Percentiles rank a stretch among this genome's conserved stretches.
Evolutionary conservation across 2,329 filamentous ascomycete species (phyloP).

Genomic region (Zymoseptoria pseudotritici): DNA sequence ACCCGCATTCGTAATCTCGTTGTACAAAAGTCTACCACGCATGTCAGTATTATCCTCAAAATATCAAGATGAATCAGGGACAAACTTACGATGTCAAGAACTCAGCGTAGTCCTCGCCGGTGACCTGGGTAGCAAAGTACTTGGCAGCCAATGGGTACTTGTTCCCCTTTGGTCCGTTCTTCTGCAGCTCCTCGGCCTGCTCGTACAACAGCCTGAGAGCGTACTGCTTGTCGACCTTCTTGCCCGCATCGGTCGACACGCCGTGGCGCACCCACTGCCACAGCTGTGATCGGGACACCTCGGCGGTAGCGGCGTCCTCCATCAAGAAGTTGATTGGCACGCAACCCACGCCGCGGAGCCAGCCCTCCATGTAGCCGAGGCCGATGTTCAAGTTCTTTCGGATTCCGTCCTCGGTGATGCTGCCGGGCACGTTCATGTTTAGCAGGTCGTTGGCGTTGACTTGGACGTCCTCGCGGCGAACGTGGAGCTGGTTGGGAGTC

Average conservation of each 20-base stretch:
- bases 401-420: slow-evolving; percentile 89
- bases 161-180: slow-evolving; percentile 76
- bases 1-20: slow-evolving; percentile 74
- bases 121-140: slow-evolving; percentile 89
- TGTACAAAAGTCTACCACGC: slow-evolving; percentile 68
- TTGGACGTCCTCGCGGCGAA: slow-evolving; percentile 80
- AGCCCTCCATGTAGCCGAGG: slow-evolving; percentile 96
- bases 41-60: slow-evolving; percentile 13
- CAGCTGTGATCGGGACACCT: slow-evolving; percentile 87
- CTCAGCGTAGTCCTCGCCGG: slow-evolving; percentile 94
- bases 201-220: slow-evolving; percentile 80
- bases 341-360: slow-evolving; percentile 89
- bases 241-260: slow-evolving; percentile 74
- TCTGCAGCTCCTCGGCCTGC: slow-evolving; percentile 66
- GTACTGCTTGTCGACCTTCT: slow-evolving; percentile 88
- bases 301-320: slow-evolving; percentile 96
- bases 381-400: slow-evolving; percentile 97
- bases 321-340: slow-evolving; percentile 97
- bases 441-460: slow-evolving; percentile 84
- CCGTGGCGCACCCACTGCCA: slow-evolving; percentile 88
- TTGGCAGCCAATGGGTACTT: slow-evolving; percentile 85
- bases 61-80: slow-evolving; percentile 11
- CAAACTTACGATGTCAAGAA: slow-evolving; percentile 73
- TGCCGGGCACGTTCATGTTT: slow-evolving; percentile 95
- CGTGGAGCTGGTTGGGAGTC: slow-evolving; percentile 90